Evolutionary conservation across 306 rosid genomes (phyloP).

Genomic region (Rosa persica): DNA sequence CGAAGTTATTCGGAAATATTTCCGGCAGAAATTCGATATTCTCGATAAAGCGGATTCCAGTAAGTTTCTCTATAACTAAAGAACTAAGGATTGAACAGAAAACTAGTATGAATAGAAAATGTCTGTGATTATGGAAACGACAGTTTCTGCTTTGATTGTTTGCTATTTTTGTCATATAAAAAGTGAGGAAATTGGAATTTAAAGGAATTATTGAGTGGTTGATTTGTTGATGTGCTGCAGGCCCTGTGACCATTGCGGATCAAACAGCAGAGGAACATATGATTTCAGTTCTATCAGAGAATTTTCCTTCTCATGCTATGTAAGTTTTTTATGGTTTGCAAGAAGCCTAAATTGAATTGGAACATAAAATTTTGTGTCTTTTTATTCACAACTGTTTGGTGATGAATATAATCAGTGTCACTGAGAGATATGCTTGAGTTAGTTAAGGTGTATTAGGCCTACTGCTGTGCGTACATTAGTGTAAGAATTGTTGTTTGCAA

Average conservation of each 20-base stretch:
- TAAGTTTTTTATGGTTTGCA: constrained; percentile 23
- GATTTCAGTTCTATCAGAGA: constrained; percentile 59
- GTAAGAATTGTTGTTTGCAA: background rate
- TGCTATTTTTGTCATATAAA: background rate
- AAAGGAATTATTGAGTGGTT: background rate
- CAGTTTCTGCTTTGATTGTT: background rate
- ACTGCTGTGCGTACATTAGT: background rate
- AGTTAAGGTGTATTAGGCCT: background rate
- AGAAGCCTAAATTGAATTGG: background rate
- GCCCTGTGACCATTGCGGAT: constrained; percentile 95
- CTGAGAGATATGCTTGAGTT: background rate
- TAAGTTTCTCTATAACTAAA: constrained; percentile 7
- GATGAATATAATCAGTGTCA: background rate
- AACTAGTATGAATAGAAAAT: background rate
- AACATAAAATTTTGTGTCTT: background rate
- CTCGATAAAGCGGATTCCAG: constrained; percentile 72
- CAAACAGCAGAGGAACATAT: constrained; percentile 85
- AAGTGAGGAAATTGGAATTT: background rate
- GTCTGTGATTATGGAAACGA: background rate
- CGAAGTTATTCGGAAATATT: constrained; percentile 64
- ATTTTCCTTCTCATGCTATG: constrained; percentile 87
- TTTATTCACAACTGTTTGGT: background rate
- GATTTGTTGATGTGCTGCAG: constrained; percentile 33
- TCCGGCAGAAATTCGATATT: constrained; percentile 72
- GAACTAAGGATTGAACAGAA: background rate